Conservation (phyloP, 1,139 yeast genomes). For the Diutina pseudorugosa region DNA sequence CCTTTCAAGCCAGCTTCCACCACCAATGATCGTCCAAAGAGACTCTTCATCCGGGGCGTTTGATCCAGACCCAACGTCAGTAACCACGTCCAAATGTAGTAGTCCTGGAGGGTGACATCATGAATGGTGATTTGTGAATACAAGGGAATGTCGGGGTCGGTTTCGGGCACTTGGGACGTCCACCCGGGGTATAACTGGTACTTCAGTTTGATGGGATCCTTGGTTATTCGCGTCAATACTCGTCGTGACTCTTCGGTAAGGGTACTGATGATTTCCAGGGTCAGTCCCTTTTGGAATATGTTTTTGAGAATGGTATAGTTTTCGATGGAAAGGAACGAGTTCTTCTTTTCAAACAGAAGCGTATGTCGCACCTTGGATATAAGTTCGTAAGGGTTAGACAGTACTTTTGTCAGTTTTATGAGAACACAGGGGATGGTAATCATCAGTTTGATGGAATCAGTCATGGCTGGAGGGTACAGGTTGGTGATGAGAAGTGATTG, state of each 20-base stretch:
- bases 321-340: constrained; percentile 61
- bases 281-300: constrained; percentile 47
- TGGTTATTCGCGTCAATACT: constrained; percentile 45
- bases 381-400: constrained; percentile 33
- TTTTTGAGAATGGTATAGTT: constrained; percentile 68
- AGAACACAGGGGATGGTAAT: constrained; percentile 50
- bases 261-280: constrained; percentile 47
- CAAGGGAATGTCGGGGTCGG: constrained; percentile 21
- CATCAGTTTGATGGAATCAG: constrained; percentile 24
- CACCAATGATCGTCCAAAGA: constrained; percentile 73
- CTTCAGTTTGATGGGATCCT: constrained; percentile 29
- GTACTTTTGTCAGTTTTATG: constrained; percentile 48
- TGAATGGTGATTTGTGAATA: constrained; percentile 41
- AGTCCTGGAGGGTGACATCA: constrained; percentile 70
- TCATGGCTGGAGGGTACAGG: constrained; percentile 48
- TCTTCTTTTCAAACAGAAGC: constrained; percentile 58
- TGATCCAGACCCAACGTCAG: constrained; percentile 69
- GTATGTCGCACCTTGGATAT: constrained; percentile 52
- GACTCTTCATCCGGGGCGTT: constrained; percentile 46
- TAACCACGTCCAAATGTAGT: constrained; percentile 87
- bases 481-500: constrained; percentile 50
- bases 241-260: constrained; percentile 68
- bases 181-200: constrained; percentile 32
- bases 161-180: constrained; percentile 17
- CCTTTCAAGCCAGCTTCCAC: constrained; percentile 64